A percentile compares a stretch with the other conserved stretches of the same genome.
phyloP scores from a whole-genome alignment of 2,329 filamentous ascomycete genomes.

The Penicillium frequentans region DNA sequence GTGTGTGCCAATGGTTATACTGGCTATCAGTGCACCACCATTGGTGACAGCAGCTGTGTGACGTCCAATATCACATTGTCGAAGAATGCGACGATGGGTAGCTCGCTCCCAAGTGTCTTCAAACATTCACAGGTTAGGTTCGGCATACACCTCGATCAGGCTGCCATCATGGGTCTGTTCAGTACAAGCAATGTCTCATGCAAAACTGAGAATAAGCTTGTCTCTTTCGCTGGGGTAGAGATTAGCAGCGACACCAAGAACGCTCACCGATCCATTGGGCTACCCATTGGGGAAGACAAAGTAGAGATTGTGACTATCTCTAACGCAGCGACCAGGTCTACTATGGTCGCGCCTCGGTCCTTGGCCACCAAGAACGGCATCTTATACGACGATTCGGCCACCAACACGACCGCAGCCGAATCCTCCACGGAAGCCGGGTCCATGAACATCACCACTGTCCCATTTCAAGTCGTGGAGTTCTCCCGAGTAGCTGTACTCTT shows the following conservation, averaged over 20 bases:
- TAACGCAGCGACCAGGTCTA: neutral
- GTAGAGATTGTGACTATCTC: neutral
- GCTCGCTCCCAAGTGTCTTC: conserved; percentile 75
- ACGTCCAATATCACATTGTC: conserved; percentile 44
- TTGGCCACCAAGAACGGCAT: conserved; percentile 39
- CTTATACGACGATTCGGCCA: conserved; percentile 28
- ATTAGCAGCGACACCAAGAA: conserved; percentile 17
- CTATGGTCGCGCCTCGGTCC: conserved; percentile 12
- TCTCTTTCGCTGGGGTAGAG: conserved; percentile 70
- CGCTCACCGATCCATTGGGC: conserved; percentile 24
- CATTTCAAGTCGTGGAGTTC: conserved; percentile 32
- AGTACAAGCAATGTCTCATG: conserved; percentile 76
- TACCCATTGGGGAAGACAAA: neutral
- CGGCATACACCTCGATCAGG: conserved; percentile 70
- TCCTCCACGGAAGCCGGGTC: conserved; percentile 21
- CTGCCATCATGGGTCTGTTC: conserved; percentile 72
- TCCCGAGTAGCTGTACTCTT: conserved; percentile 43
- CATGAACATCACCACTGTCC: conserved; percentile 13
- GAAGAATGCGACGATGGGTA: conserved; percentile 76
- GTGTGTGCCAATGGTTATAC: conserved; percentile 89
- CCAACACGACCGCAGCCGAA: neutral
- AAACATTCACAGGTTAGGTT: conserved; percentile 65
- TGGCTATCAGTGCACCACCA: conserved; percentile 57
- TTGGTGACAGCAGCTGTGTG: conserved; percentile 55
- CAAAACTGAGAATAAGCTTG: conserved; percentile 78